Conservation (phyloP, 1,284 basidiomycete genomes). For the Microstroma glucosiphilum region DNA sequence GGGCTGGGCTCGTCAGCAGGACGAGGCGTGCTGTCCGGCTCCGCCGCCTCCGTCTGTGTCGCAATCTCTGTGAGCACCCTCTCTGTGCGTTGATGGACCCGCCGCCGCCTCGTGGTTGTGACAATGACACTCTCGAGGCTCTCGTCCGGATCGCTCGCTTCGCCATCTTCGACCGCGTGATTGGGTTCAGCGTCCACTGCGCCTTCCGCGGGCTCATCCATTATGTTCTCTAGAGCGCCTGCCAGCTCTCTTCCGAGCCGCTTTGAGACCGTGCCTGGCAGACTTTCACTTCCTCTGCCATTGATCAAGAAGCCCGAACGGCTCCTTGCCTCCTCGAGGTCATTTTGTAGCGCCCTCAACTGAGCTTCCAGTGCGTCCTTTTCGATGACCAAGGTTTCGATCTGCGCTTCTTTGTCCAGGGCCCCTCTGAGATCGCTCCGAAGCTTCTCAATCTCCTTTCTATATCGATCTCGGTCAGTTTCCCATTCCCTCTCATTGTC, state of each 20-base stretch:
- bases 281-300: neutral
- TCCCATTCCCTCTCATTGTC: neutral
- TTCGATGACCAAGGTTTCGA: neutral
- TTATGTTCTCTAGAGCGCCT: neutral
- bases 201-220: neutral
- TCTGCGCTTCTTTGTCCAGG: neutral
- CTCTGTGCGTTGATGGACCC: neutral
- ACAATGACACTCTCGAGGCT: constrained; percentile 5
- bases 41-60: neutral
- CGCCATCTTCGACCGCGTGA: too few species aligned
- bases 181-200: neutral
- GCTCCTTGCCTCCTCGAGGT: constrained; percentile 3
- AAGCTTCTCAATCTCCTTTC: neutral
- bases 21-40: neutral
- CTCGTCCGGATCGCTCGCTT: neutral
- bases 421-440: neutral
- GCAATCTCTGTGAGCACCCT: neutral
- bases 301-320: neutral
- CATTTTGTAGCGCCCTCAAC: neutral
- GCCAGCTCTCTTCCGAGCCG: neutral
- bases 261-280: neutral
- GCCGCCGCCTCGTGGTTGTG: constrained; percentile 2
- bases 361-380: neutral
- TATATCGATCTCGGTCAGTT: neutral
- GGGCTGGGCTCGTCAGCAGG: neutral